Evolutionary conservation across 352 stramenopile genomes (phyloP), one percentile per base, ranked within the genome.

Genomic region (Elongisporangium undulatum): DNA sequence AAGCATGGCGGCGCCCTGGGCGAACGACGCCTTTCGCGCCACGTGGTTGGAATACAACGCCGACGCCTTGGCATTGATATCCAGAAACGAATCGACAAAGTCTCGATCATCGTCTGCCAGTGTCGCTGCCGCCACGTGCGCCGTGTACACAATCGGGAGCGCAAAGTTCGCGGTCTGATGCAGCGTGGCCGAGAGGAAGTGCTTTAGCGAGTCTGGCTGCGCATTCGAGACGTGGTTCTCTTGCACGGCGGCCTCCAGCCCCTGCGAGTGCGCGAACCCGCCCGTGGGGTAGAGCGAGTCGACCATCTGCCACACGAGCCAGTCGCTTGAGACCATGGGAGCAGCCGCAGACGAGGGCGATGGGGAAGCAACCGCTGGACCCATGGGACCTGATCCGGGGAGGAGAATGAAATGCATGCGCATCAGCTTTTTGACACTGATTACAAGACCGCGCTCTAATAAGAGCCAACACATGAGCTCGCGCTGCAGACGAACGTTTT

Each of bases 241-340:
- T 64, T 94, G 85, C 22, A 85, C 70, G 1, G 80, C 82, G n/a
- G 78, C 80, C 62, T 94, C 85, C 22, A 94, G 77, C 0, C 85
- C 85, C 15, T 87, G 64, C 54, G 85, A 94, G 69, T 94, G 85
- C 53, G 85, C 85, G 61, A 94, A 94, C 51, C 85, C 85, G 49
- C 85, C 85, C 0, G 85, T 94, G 38, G 85, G 85, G 58, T 85
- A 94, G 41, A 94, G 64, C 53, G 85, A 94, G 67, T 94, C 85
- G 55, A 92, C 55, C 71, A 94, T 87, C 64, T 94, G 85, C 85
- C 85, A 94, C 48, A 79, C 57, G 26, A 72, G 61, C 82, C 82
- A 92, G 61, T 78, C 64, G n/a, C 34, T 34, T 8, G 48, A 9
- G n/a, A 19, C 29, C 29, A 1, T 41, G 29, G 29, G 29, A 9